phyloP scores from a whole-genome alignment of 768 basidiomycete species.

The Xerocomus potaroensis region DNA sequence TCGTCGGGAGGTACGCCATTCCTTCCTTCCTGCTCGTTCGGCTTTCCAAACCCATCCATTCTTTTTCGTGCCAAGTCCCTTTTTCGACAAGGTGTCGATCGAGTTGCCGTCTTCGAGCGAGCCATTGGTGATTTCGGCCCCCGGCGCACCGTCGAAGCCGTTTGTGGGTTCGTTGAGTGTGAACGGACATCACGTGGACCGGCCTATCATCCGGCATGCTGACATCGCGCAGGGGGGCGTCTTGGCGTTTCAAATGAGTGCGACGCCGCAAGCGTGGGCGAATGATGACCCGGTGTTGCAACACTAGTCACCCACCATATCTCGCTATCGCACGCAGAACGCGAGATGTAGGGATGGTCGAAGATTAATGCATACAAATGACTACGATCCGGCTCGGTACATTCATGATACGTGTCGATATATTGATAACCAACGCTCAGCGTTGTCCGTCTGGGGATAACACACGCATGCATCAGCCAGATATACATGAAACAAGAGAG shows the following conservation, averaged over 20 bases:
- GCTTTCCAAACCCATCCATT: too few relatives aligned
- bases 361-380: too few relatives aligned
- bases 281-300: too few relatives aligned
- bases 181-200: slow-evolving; percentile 42
- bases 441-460: slow-evolving; percentile 5
- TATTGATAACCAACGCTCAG: too few relatives aligned
- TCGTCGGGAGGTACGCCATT: slow-evolving; percentile 58
- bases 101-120: slow-evolving; percentile 40
- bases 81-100: slow-evolving; percentile 53
- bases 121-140: slow-evolving; percentile 48
- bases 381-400: too few relatives aligned
- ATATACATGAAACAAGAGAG: not conserved
- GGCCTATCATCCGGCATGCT: slow-evolving; percentile 56
- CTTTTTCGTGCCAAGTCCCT: slow-evolving; percentile 40
- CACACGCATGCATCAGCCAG: not conserved
- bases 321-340: too few relatives aligned
- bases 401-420: too few relatives aligned
- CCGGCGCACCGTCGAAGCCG: slow-evolving; percentile 53
- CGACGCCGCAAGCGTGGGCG: slow-evolving; percentile 36
- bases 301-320: too few relatives aligned
- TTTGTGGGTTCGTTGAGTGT: slow-evolving; percentile 60
- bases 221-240: slow-evolving; percentile 55
- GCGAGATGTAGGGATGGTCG: too few relatives aligned
- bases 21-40: not conserved
- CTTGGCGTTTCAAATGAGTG: slow-evolving; percentile 64